Base-by-base conservation (phyloP, 176 grass and related monocot species). In the Avena sativa region DNA sequence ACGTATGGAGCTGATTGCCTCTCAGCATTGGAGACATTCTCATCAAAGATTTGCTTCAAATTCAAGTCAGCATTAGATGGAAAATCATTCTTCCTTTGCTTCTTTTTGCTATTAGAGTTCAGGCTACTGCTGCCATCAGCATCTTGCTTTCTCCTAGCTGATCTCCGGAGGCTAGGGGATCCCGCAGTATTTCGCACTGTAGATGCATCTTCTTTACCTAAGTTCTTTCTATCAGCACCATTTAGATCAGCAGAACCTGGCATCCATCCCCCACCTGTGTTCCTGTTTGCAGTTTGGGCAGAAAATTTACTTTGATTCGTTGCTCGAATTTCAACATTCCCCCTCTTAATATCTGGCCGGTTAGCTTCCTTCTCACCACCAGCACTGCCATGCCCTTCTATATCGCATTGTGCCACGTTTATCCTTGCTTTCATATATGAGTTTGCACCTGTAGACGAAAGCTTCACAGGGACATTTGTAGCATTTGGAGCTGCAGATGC, bases 111-210 rank as follows among this genome's bases (percentile, higher is more conserved):
- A 61, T 67, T 56, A 16, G 43, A 67, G 81, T 49, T 52, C 76
- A 70, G 59, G 50, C 60, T 68, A 59, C 34, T 26, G 30, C 72
- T 76, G n/a, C 30, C 89, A 85, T 66, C 85, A 85, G 69, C 50
- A 81, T 85, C 70, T 13, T 76, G 67, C 20, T 84, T 81, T 64
- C 81, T 88, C 75, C 72, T 82, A 90, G 79, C 49, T 85, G 85
- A 91, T 74, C 77, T 87, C 77, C 9, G 76, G 64, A 50, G 62
- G 65, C 30, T 72, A 19, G 87, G 79, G 81, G 69, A 75, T 80
- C 51, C 60, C 51, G 58, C 69, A 84, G 81, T 36, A 61, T 73
- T 60, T 50, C 50, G 82, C 38, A 61, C 48, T 52, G 59, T 30
- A 60, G 75, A 36, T 68, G 80, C 53, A 83, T 64, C 87, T 77